A percentile compares a stretch with the other conserved stretches of the same genome.
phyloP scores from a whole-genome alignment of 2,329 filamentous ascomycete genomes.

The Verticillium nubilum region DNA sequence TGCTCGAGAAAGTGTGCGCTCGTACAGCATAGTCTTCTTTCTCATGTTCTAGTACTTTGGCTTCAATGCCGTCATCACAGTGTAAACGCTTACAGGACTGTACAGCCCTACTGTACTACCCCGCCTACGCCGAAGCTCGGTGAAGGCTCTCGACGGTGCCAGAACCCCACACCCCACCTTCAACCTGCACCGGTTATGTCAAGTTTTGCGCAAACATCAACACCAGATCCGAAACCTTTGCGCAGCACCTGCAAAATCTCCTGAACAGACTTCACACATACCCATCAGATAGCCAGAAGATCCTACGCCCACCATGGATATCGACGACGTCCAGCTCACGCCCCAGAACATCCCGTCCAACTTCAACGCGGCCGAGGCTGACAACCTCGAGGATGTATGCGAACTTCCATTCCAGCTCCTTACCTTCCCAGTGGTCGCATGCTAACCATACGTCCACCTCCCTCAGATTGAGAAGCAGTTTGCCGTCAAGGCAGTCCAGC shows the following conservation, averaged over 20 bases:
- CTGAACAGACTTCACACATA: background rate
- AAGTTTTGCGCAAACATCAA: background rate
- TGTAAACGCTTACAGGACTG: background rate
- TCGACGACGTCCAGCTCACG: slow-evolving; percentile 26
- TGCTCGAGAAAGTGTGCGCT: no score
- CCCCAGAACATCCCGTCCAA: slow-evolving; percentile 37
- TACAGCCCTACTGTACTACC: background rate
- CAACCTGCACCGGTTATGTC: background rate
- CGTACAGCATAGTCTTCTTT: no score
- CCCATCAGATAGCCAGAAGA: background rate
- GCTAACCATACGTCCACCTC: slow-evolving; percentile 1
- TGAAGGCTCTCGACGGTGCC: background rate
- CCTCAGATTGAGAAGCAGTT: slow-evolving; percentile 96
- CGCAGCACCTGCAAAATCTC: background rate
- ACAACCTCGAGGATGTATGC: slow-evolving; percentile 53
- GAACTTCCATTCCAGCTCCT: background rate
- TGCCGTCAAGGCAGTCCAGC: slow-evolving; percentile 93
- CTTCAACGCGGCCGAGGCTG: slow-evolving; percentile 53
- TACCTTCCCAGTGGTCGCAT: background rate
- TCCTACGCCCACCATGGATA: slow-evolving; percentile 25
- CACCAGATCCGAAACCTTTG: background rate
- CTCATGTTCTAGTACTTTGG: background rate
- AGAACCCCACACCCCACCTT: slow-evolving; percentile 1
- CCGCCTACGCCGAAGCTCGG: slow-evolving; percentile 2
- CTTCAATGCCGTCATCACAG: background rate